Percentiles rank a stretch among this genome's conserved stretches.
Conservation (phyloP, 2,329 filamentous ascomycete species). For the Bisporella sp. region DNA sequence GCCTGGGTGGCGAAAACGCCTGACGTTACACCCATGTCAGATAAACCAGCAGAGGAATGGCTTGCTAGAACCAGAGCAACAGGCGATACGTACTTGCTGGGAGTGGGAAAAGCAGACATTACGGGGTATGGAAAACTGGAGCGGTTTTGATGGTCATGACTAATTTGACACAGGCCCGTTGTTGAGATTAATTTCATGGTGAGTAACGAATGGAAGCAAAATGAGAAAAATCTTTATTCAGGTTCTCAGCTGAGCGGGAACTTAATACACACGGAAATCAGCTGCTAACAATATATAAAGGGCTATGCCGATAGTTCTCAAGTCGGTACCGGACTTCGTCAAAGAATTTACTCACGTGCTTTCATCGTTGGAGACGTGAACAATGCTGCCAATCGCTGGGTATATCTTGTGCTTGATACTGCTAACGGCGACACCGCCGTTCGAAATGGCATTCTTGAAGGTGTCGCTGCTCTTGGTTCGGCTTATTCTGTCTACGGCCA, state of each 20-base stretch:
- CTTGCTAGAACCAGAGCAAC: constrained; percentile 11
- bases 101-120: constrained; percentile 65
- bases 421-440: constrained; percentile 84
- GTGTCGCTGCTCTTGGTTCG: constrained; percentile 58
- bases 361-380: constrained; percentile 73
- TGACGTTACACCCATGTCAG: not conserved
- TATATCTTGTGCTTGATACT: constrained; percentile 82
- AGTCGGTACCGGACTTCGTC: constrained; percentile 74
- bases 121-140: constrained; percentile 40
- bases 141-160: not conserved
- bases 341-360: constrained; percentile 81
- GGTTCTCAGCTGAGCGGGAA: too few species aligned
- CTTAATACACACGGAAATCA: too few species aligned
- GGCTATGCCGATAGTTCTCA: constrained; percentile 82
- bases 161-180: constrained; percentile 47
- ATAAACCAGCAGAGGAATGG: not conserved
- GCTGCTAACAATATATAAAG: not conserved
- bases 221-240: too few species aligned
- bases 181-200: constrained; percentile 80
- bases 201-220: not conserved
- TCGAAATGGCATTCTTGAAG: constrained; percentile 77
- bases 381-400: constrained; percentile 63
- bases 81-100: constrained; percentile 47
- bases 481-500: constrained; percentile 70
- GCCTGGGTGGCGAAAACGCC: not conserved